Conservation (phyloP, 2,329 filamentous ascomycete species). For the Penicillium concentricum region DNA sequence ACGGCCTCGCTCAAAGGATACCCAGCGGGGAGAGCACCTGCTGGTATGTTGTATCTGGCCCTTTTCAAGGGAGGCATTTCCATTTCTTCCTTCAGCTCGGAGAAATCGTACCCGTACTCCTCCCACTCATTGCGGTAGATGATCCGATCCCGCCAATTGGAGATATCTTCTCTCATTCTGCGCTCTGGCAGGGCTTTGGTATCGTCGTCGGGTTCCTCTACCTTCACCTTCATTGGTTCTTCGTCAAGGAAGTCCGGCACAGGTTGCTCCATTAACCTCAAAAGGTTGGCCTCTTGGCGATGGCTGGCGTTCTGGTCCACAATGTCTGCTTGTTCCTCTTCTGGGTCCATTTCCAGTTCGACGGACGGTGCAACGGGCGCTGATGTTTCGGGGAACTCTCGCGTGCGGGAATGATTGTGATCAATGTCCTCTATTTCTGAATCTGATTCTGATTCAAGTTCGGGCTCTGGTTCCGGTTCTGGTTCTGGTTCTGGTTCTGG, state of each 20-base stretch:
- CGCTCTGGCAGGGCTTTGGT: constrained; percentile 28
- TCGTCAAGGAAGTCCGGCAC: constrained; percentile 15
- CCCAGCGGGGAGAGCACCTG: not conserved
- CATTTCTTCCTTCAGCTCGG: constrained; percentile 32
- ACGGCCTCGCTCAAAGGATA: not conserved
- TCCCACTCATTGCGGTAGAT: constrained; percentile 55
- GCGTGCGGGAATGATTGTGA: not conserved
- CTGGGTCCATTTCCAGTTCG: constrained; percentile 27
- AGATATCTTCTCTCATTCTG: constrained; percentile 36
- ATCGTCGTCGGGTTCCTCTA: constrained; percentile 18
- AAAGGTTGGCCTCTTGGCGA: constrained; percentile 48
- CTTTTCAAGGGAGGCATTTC: constrained; percentile 32
- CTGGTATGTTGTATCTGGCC: constrained; percentile 20
- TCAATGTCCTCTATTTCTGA: not conserved
- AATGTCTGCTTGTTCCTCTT: constrained; percentile 48
- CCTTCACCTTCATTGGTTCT: constrained; percentile 22
- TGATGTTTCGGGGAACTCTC: not conserved
- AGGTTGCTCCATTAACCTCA: constrained; percentile 40
- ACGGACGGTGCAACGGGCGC: constrained; percentile 5
- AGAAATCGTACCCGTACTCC: constrained; percentile 32
- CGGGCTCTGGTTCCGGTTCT: not conserved
- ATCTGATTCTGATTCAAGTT: not conserved
- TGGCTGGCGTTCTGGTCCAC: constrained; percentile 48
- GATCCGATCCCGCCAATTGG: constrained; percentile 50
- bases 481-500: not conserved